Percentiles rank a stretch among this genome's conserved stretches.
phyloP scores from a whole-genome alignment of 139 green algal genomes.

The Gonium pectorale region DNA sequence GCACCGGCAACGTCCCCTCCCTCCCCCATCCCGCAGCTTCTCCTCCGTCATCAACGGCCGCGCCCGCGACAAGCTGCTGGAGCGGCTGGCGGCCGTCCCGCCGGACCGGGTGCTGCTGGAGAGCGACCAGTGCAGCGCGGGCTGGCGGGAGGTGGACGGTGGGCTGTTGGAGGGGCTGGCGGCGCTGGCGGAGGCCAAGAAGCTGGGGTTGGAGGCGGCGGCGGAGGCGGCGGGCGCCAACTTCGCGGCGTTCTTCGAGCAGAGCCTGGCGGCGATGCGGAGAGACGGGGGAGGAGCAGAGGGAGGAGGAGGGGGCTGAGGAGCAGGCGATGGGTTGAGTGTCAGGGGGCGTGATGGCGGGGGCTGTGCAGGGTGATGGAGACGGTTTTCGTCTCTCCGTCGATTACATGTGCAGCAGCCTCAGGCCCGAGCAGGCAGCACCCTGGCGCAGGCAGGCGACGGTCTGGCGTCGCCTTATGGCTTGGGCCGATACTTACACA shows the following conservation, averaged over 20 bases:
- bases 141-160: constrained; percentile 6
- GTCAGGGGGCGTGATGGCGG: too few relatives aligned
- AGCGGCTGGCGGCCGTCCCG: constrained; percentile 54
- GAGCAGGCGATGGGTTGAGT: too few relatives aligned
- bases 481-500: too few relatives aligned
- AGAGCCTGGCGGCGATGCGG: neutral
- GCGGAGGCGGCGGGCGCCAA: neutral
- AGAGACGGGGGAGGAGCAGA: too few relatives aligned
- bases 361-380: too few relatives aligned
- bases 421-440: too few relatives aligned
- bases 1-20: neutral
- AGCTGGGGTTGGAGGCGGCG: neutral
- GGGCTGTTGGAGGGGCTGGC: constrained; percentile 39
- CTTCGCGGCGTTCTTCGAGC: constrained; percentile 41
- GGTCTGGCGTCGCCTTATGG: too few relatives aligned
- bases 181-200: constrained; percentile 37
- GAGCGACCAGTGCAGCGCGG: constrained; percentile 45
- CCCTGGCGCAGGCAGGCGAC: too few relatives aligned
- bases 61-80: constrained; percentile 39
- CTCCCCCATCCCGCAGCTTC: constrained; percentile 42
- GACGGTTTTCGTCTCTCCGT: too few relatives aligned
- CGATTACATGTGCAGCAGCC: too few relatives aligned
- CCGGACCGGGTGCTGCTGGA: constrained; percentile 61
- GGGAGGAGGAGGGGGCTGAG: neutral
- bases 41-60: constrained; percentile 55